Conservation (phyloP, 2,329 filamentous ascomycete species). For the Penicillium sp. region DNA sequence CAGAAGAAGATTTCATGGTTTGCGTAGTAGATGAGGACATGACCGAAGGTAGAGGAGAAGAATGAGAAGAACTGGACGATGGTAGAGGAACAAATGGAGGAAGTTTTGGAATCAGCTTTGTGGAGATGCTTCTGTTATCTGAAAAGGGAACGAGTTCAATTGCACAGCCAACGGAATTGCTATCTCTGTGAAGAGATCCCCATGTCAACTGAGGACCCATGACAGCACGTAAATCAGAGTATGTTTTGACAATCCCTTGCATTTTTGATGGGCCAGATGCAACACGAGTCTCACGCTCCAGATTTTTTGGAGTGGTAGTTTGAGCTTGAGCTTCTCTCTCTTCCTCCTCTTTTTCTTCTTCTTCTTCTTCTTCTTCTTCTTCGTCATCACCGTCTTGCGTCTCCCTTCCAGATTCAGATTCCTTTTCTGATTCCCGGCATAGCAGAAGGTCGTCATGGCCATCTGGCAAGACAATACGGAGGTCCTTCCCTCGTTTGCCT, state of each 20-base stretch:
- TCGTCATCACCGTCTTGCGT: neutral
- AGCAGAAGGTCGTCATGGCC: neutral
- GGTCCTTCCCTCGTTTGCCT: conserved; percentile 8
- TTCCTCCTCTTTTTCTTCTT: neutral
- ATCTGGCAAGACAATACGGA: conserved; percentile 6
- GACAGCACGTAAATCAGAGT: neutral
- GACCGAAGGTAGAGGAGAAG: neutral
- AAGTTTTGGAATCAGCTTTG: neutral
- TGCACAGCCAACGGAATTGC: neutral
- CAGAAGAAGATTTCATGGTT: neutral
- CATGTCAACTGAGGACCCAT: neutral
- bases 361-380: neutral
- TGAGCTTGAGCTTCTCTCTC: neutral
- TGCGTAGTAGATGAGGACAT: neutral
- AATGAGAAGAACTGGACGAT: neutral
- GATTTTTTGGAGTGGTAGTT: neutral
- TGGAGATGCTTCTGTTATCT: neutral
- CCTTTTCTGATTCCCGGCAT: neutral
- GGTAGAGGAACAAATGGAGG: neutral
- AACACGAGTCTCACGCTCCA: neutral
- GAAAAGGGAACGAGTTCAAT: neutral
- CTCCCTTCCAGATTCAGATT: neutral
- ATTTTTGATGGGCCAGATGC: neutral
- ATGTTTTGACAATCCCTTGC: neutral
- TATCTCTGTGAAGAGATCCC: neutral